A percentile compares a stretch with the other conserved stretches of the same genome.
These are phyloP conservation scores for Talaromyces sp. DNA, from an alignment of 2,329 filamentous ascomycete genomes.

Conservation along the genomic window DNA sequence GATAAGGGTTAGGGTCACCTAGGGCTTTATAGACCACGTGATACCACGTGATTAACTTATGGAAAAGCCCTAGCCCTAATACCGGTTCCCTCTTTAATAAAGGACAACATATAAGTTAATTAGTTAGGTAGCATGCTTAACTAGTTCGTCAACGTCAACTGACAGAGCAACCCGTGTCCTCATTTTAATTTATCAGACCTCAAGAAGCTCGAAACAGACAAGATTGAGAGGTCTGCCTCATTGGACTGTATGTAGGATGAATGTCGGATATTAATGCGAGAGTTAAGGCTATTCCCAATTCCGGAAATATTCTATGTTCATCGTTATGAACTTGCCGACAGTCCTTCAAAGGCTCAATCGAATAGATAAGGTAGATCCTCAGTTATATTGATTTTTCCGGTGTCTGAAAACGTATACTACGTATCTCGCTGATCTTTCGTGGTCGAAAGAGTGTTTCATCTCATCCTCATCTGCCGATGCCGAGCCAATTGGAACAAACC, in stretches of 20 bases:
- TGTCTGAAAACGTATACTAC: constrained; percentile 3
- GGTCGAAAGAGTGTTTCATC: neutral
- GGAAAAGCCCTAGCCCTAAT: neutral
- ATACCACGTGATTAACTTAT: neutral
- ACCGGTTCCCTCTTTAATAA: neutral
- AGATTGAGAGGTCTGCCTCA: neutral
- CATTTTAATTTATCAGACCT: neutral
- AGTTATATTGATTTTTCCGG: neutral
- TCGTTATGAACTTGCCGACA: neutral
- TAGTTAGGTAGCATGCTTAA: neutral
- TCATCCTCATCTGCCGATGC: neutral
- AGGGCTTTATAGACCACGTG: neutral
- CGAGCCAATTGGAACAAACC: constrained; percentile 6
- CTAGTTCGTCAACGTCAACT: neutral
- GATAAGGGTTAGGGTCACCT: neutral
- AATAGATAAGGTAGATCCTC: neutral
- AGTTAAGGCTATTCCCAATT: neutral
- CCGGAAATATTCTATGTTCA: neutral
- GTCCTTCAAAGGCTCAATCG: neutral
- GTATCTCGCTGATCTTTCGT: neutral
- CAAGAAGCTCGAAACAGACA: neutral
- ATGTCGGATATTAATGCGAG: neutral
- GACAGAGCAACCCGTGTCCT: neutral
- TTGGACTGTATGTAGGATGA: neutral
- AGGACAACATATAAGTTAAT: neutral